phyloP scores from a whole-genome alignment of 2,329 filamentous ascomycete genomes.

The Clonostachys chloroleuca region DNA sequence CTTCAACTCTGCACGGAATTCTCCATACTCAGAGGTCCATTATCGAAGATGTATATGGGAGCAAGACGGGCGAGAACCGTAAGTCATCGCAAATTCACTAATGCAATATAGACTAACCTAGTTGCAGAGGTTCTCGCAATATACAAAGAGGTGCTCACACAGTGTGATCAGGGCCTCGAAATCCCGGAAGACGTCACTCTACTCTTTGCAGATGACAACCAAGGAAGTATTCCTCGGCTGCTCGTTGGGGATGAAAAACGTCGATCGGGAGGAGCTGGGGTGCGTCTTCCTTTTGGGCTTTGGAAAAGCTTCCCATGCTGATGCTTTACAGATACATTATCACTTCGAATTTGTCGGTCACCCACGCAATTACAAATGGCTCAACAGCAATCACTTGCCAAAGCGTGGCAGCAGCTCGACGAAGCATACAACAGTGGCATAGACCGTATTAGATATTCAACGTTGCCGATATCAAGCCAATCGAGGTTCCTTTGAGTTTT shows the following conservation, averaged over 20 bases:
- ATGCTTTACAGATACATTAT: constrained; percentile 35
- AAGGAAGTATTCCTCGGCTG: constrained; percentile 51
- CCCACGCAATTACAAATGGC: constrained; percentile 33
- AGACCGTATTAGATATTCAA: constrained; percentile 62
- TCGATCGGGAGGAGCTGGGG: constrained; percentile 53
- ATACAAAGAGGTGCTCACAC: constrained; percentile 58
- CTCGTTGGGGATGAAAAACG: constrained; percentile 46
- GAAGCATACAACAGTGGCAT: constrained; percentile 51
- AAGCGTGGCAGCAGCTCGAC: constrained; percentile 34
- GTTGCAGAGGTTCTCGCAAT: constrained; percentile 30
- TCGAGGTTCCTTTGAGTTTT: constrained; percentile 51
- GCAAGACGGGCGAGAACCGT: constrained; percentile 1
- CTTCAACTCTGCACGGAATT: constrained; percentile 3
- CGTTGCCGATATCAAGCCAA: constrained; percentile 59
- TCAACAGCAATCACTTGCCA: constrained; percentile 47
- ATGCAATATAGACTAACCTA: constrained; percentile 9
- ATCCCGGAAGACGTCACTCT: constrained; percentile 53
- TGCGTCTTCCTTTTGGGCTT: constrained; percentile 11
- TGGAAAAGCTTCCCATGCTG: neutral
- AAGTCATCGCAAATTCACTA: constrained; percentile 7
- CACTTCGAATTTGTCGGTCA: constrained; percentile 31
- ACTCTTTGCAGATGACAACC: constrained; percentile 59
- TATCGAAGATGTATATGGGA: constrained; percentile 4
- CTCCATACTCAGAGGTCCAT: constrained; percentile 4
- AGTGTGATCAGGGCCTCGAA: constrained; percentile 51